phyloP scores from a whole-genome alignment of 345 rosid genomes.

The Salix caprea region DNA sequence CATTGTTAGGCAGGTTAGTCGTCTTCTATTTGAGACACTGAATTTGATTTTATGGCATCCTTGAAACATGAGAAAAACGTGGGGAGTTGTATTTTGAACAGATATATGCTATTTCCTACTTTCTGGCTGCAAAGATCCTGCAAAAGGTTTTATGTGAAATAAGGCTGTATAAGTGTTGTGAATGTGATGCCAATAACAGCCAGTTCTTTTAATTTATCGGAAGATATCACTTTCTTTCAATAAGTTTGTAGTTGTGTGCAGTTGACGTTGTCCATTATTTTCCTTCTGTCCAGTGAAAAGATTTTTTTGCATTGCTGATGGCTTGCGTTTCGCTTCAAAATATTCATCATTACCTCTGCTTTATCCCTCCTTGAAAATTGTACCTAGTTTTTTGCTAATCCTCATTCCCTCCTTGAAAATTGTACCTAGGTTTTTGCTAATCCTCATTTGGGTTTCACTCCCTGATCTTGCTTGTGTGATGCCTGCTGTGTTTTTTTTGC shows the following conservation, averaged over 20 bases:
- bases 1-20: constrained; percentile 87
- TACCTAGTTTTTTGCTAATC: too few species aligned
- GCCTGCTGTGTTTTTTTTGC: background rate
- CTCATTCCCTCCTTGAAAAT: background rate
- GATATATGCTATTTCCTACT: background rate
- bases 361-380: background rate
- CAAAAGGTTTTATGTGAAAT: background rate
- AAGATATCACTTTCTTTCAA: background rate
- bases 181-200: background rate
- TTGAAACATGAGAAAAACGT: background rate
- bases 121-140: background rate
- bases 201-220: background rate
- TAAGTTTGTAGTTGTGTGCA: background rate
- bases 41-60: background rate
- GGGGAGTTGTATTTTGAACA: background rate
- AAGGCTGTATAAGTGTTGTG: background rate
- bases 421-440: background rate
- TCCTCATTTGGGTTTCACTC: background rate
- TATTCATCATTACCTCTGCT: background rate
- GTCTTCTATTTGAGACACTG: constrained; percentile 1
- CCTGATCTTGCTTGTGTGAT: background rate
- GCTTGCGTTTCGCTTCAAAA: background rate
- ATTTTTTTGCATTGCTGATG: too few species aligned
- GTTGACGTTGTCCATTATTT: background rate
- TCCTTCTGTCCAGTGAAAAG: background rate